Conservation (phyloP, 2,329 filamentous ascomycete genomes). For the Cercospora nicotianae region DNA sequence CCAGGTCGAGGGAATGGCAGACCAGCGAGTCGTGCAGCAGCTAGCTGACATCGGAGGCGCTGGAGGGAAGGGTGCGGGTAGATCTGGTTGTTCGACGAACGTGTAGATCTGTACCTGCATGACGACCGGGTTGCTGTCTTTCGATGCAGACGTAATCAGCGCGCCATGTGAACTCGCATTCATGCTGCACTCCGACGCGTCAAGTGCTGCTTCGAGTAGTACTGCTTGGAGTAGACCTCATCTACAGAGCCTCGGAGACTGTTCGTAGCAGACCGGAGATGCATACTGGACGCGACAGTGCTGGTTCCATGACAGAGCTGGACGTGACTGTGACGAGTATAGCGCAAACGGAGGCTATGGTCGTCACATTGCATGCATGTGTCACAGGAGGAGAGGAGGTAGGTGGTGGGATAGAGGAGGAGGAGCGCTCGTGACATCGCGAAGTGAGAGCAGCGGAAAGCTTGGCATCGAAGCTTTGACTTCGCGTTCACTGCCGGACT, state of each 20-base stretch:
- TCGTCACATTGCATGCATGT: neutral
- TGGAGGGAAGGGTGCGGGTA: neutral
- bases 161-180: neutral
- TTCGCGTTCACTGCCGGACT: neutral
- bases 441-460: neutral
- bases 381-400: neutral
- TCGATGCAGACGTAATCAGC: neutral
- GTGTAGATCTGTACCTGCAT: slow-evolving; percentile 10
- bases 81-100: slow-evolving; percentile 7
- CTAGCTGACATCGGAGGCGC: slow-evolving; percentile 5
- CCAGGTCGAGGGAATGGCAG: neutral
- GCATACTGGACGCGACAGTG: neutral
- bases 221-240: neutral
- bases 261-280: neutral
- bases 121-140: neutral
- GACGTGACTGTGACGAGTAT: neutral
- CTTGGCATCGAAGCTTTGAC: neutral
- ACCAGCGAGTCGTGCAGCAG: slow-evolving; percentile 9
- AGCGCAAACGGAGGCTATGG: neutral
- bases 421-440: neutral
- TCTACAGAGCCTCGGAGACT: neutral
- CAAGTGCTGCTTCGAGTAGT: neutral
- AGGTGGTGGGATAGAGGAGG: neutral
- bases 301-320: neutral
- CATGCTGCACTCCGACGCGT: neutral